Percentiles rank a stretch among this genome's conserved stretches.
Conservation (phyloP, 441 rosid genomes). For the Populus trichocarpa region DNA sequence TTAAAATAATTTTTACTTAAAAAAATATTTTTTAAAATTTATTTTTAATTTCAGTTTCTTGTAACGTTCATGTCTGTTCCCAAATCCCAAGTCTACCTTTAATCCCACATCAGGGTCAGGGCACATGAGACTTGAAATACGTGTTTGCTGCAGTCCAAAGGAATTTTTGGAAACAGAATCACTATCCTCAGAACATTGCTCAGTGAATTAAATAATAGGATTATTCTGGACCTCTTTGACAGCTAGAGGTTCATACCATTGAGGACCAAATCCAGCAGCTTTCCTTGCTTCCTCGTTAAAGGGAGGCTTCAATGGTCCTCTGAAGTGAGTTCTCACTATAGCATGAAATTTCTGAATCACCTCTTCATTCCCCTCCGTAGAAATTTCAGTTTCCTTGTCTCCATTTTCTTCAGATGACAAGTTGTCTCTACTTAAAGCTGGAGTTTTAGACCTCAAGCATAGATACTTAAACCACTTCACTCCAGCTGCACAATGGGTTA, state of each 20-base stretch:
- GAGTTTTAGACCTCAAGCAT: slow-evolving; percentile 31
- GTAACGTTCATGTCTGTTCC: too few species aligned
- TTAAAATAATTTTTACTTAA: too few species aligned
- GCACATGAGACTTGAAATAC: too few species aligned
- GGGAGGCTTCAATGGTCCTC: slow-evolving; percentile 92
- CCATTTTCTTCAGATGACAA: slow-evolving; percentile 16
- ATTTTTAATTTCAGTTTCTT: too few species aligned
- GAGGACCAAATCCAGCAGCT: slow-evolving; percentile 90
- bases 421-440: slow-evolving; percentile 5
- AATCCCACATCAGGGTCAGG: too few species aligned
- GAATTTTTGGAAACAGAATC: not conserved
- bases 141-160: not conserved
- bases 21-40: too few species aligned
- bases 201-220: not conserved
- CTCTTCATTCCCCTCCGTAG: slow-evolving; percentile 34
- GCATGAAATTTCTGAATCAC: slow-evolving; percentile 65
- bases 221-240: slow-evolving; percentile 35
- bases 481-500: slow-evolving; percentile 75
- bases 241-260: slow-evolving; percentile 87
- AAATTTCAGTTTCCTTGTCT: slow-evolving; percentile 16
- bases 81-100: too few species aligned
- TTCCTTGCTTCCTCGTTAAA: slow-evolving; percentile 66
- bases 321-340: slow-evolving; percentile 60
- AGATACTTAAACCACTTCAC: slow-evolving; percentile 65
- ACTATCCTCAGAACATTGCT: not conserved